Conservation (phyloP, 495 filamentous ascomycete species). For the Aspergillus affinis region DNA sequence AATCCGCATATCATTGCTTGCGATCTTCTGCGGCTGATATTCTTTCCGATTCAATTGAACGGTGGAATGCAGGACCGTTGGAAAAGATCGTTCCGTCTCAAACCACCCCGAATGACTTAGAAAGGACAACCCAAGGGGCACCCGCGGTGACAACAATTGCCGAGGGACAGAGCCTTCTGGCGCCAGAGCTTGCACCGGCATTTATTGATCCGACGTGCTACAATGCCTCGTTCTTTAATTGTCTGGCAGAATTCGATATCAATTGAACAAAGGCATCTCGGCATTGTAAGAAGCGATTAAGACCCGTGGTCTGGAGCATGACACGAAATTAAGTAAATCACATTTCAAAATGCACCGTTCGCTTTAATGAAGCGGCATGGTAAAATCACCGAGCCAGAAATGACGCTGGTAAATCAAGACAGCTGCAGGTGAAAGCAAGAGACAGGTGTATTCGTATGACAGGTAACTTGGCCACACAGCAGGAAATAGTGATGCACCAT, state of each 20-base stretch:
- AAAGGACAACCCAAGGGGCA: slow-evolving; percentile 16
- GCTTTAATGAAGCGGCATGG: too few species aligned
- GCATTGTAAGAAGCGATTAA: too few species aligned
- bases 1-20: slow-evolving; percentile 30
- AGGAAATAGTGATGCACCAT: too few species aligned
- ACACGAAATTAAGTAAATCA: too few species aligned
- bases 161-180: slow-evolving; percentile 29
- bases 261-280: slow-evolving; percentile 6
- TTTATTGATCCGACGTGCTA: slow-evolving; percentile 39
- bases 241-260: slow-evolving; percentile 32
- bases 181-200: slow-evolving; percentile 27
- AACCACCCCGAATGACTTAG: slow-evolving; percentile 22
- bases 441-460: too few species aligned
- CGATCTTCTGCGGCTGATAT: slow-evolving; percentile 34
- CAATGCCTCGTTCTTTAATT: slow-evolving; percentile 32
- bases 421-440: too few species aligned
- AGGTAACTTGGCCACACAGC: too few species aligned
- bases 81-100: slow-evolving; percentile 25
- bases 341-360: too few species aligned
- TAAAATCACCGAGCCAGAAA: too few species aligned
- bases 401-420: too few species aligned
- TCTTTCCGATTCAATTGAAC: slow-evolving; percentile 33
- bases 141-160: slow-evolving; percentile 19
- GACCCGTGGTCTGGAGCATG: too few species aligned
- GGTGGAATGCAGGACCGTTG: slow-evolving; percentile 32